phyloP scores from a whole-genome alignment of 2,329 filamentous ascomycete genomes.

The Penicillium brevicompactum region DNA sequence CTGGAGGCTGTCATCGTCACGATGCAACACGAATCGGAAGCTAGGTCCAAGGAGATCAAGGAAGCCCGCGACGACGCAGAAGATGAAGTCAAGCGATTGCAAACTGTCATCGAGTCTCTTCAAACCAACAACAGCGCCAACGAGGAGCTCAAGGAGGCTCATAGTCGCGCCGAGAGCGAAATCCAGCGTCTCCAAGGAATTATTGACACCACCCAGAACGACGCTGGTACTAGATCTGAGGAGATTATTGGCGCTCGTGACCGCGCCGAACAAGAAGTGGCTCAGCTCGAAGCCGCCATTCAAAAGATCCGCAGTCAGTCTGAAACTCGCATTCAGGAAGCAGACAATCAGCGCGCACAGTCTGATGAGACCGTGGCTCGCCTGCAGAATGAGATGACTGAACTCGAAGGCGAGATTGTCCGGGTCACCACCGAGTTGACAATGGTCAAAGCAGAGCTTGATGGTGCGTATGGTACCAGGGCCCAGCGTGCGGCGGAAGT shows the following conservation, averaged over 20 bases:
- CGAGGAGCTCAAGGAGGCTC: conserved; percentile 21
- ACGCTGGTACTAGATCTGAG: conserved; percentile 19
- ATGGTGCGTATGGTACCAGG: conserved; percentile 85
- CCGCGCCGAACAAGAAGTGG: conserved; percentile 30
- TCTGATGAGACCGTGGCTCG: conserved; percentile 43
- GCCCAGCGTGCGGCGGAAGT: conserved; percentile 69
- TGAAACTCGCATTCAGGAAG: conserved; percentile 29
- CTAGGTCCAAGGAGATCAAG: neutral
- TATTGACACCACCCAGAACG: conserved; percentile 19
- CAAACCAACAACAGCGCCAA: neutral
- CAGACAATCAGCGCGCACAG: conserved; percentile 22
- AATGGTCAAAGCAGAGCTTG: conserved; percentile 87
- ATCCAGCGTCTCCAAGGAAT: conserved; percentile 28
- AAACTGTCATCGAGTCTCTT: neutral
- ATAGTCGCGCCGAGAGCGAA: conserved; percentile 27
- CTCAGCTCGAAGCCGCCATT: conserved; percentile 33
- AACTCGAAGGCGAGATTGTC: conserved; percentile 65
- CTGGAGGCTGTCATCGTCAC: conserved; percentile 23
- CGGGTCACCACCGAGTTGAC: conserved; percentile 76
- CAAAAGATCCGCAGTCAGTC: conserved; percentile 36
- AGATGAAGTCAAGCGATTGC: conserved; percentile 3
- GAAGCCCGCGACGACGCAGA: conserved; percentile 1
- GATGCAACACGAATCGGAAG: neutral
- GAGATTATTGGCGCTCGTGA: conserved; percentile 28
- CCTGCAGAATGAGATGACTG: conserved; percentile 53